These are phyloP conservation scores for Paraphoma chrysanthemicola DNA, from an alignment of 2,329 filamentous ascomycete species.

Conservation along the genomic window DNA sequence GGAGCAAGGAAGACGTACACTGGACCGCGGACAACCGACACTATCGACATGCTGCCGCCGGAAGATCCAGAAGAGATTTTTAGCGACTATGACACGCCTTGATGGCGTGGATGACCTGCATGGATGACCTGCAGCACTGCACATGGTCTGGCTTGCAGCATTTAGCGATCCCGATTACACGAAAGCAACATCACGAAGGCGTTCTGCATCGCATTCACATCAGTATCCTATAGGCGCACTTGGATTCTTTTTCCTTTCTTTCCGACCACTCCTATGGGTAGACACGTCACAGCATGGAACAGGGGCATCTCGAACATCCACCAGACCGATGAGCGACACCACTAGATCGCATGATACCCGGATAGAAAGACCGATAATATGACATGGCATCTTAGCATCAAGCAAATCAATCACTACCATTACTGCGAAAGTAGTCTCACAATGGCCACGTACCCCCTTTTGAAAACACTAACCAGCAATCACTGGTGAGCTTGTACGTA, in stretches of 20 bases:
- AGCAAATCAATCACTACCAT: too few species aligned
- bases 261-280: not conserved
- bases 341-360: not conserved
- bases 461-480: not conserved
- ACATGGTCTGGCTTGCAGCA: not conserved
- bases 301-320: not conserved
- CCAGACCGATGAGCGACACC: not conserved
- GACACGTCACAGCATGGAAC: not conserved
- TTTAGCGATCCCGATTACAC: not conserved
- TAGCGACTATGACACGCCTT: slow-evolving; percentile 42
- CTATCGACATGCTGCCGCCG: slow-evolving; percentile 51
- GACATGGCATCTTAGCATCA: not conserved
- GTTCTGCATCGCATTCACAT: not conserved
- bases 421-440: too few species aligned
- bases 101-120: slow-evolving; percentile 1
- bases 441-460: too few species aligned
- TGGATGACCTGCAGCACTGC: not conserved
- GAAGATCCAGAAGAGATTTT: slow-evolving; percentile 51
- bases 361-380: not conserved
- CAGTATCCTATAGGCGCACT: not conserved
- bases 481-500: not conserved
- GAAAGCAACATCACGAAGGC: not conserved
- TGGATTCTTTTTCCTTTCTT: not conserved
- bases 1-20: slow-evolving; percentile 59
- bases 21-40: slow-evolving; percentile 64